These are phyloP conservation scores for Cercospora beticola DNA, from an alignment of 2,329 filamentous ascomycete species.

Conservation along the genomic window DNA sequence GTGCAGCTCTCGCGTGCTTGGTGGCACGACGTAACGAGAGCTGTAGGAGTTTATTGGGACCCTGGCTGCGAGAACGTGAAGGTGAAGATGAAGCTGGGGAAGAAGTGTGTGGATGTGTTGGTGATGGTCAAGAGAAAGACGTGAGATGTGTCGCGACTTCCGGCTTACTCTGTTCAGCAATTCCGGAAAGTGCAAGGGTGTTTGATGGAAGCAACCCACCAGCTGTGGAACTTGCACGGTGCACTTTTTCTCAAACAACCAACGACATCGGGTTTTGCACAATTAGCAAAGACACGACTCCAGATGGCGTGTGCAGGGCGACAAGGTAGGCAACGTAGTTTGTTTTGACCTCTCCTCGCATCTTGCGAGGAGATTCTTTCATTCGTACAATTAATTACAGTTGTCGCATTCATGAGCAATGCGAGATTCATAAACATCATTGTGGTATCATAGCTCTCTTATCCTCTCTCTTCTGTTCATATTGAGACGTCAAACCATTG, in stretches of 20 bases:
- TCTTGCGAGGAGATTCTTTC: neutral
- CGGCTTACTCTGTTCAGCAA: neutral
- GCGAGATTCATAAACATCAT: constrained; percentile 5
- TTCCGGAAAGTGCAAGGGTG: neutral
- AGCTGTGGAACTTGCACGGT: neutral
- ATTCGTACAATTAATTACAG: constrained; percentile 14
- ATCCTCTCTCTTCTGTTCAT: neutral
- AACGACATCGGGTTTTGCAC: neutral
- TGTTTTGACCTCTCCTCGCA: constrained; percentile 11
- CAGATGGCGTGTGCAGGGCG: neutral
- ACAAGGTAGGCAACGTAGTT: neutral
- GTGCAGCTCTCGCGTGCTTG: constrained; percentile 5
- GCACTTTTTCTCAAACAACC: neutral
- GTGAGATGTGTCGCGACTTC: neutral
- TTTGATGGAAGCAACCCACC: neutral
- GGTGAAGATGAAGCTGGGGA: neutral
- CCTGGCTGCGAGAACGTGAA: neutral
- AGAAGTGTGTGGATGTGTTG: neutral
- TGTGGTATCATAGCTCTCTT: constrained; percentile 8
- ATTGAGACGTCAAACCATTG: neutral
- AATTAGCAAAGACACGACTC: neutral
- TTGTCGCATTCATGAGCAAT: constrained; percentile 5
- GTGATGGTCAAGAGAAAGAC: neutral
- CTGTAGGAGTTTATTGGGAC: neutral
- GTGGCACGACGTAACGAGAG: neutral